Conservation (phyloP, 352 stramenopile genomes). For the Phytopythium kandeliae region DNA sequence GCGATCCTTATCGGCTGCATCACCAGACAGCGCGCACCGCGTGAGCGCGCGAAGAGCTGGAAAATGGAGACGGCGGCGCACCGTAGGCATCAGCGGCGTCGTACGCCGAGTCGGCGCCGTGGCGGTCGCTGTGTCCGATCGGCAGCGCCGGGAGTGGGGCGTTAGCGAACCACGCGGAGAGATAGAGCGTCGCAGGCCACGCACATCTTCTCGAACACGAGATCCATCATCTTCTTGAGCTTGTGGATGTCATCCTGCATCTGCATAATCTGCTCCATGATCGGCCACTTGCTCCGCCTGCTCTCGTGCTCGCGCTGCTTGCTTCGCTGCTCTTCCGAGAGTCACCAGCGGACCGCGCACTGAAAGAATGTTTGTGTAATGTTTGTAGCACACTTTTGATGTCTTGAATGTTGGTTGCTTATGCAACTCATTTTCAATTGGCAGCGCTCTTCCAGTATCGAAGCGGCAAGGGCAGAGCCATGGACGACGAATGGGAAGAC, state of each 20-base stretch:
- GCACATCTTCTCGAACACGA: constrained; percentile 83
- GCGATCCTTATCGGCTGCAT: constrained; percentile 76
- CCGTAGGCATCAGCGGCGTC: constrained; percentile 74
- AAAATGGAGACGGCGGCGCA: constrained; percentile 10
- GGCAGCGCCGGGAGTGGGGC: no score
- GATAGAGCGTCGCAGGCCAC: background rate
- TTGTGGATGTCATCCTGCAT: constrained; percentile 91
- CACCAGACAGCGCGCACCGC: background rate
- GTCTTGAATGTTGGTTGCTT: no score
- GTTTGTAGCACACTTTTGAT: no score
- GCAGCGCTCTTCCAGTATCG: no score
- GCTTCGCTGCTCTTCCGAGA: no score
- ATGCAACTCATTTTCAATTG: no score
- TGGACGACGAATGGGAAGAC: constrained; percentile 49
- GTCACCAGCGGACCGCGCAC: no score
- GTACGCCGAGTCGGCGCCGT: constrained; percentile 53
- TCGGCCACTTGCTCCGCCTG: no score
- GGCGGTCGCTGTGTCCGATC: constrained; percentile 60
- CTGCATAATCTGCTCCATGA: constrained; percentile 89
- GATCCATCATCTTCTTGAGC: constrained; percentile 90
- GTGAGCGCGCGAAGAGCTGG: background rate
- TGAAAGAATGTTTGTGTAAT: no score
- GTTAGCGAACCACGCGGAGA: no score
- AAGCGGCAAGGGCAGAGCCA: background rate
- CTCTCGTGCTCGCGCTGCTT: no score